Base-by-base conservation (phyloP, 148 eudicot genomes). In the Persicaria tinctoria region DNA sequence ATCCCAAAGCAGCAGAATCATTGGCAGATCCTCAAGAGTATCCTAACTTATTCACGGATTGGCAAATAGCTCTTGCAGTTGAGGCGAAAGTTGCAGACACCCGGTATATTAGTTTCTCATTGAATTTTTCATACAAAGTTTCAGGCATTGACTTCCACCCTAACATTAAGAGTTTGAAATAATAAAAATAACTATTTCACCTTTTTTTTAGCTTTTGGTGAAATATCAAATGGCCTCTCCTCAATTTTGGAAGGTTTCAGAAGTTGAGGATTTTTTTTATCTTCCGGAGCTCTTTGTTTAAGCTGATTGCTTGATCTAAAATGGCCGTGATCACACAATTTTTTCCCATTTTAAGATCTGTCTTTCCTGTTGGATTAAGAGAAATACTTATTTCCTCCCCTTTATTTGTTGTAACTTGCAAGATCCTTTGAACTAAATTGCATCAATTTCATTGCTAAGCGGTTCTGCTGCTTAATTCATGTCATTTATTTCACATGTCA, bases 11-110 rank as follows among this genome's bases (percentile, higher is more conserved):
- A 81, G 98, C 98, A 50, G 96, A 95, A 72, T 86, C 98, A 47
- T 85, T 95, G 79, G 98, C 98, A 71, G 98, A 95, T 87, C 98
- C 97, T 20, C 86, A 89, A 78, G 93, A 92, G 75, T 95, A 95
- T 86, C 85, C 98, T 73, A 95, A 95, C 77, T 78, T 95, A 82
- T 95, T 95, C 77, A 96, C 90, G 18, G 96, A 92, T 73, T 95
- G 97, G 98, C 98, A 95, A 89, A 77, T 92, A 86, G 96, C 98
- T 69, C 89, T 92, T 75, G 87, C 83, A 46, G 96, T 92, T 74
- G 96, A 92, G 86, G 83, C 93, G 60, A 92, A 85, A 88, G 86
- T 85, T 83, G 91, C 92, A 46, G 93, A 90, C 73, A 82, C 89
- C 83, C 87, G 98, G 98, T 90, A 80, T 69, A 6, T n/a, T 74